Conservation (phyloP, 1,284 basidiomycete genomes). For the Gomphus bonarii region DNA sequence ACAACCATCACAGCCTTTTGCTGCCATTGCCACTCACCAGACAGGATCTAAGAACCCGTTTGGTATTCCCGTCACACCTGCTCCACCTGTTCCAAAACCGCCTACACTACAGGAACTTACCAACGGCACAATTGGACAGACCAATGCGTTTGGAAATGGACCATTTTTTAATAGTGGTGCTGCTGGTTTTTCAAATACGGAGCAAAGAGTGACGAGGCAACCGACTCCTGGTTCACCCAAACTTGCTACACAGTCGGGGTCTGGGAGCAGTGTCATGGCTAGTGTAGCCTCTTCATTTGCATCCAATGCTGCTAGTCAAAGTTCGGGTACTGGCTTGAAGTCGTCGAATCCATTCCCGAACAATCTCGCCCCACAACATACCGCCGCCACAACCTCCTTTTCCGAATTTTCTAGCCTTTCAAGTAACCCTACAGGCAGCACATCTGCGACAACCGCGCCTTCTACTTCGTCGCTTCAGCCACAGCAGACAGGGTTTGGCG, state of each 20-base stretch:
- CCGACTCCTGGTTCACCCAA: not conserved
- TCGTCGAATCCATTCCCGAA: constrained; percentile 17
- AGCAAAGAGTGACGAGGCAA: not conserved
- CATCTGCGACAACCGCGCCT: constrained; percentile 22
- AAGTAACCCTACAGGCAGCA: constrained; percentile 39
- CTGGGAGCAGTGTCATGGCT: constrained; percentile 40
- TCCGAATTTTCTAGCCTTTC: constrained; percentile 22
- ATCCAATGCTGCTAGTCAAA: constrained; percentile 19
- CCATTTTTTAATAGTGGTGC: not conserved
- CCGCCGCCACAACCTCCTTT: constrained; percentile 14
- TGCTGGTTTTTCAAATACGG: not conserved
- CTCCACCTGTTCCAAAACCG: constrained; percentile 61
- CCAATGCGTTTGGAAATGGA: constrained; percentile 4
- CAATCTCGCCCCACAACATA: constrained; percentile 25
- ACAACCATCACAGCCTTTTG: constrained; percentile 29
- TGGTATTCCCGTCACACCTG: constrained; percentile 60
- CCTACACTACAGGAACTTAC: constrained; percentile 79
- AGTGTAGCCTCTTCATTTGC: constrained; percentile 63
- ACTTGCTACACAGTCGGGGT: constrained; percentile 5
- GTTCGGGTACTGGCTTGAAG: not conserved
- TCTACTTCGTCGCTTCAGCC: constrained; percentile 41
- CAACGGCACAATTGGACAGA: constrained; percentile 30
- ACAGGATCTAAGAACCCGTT: constrained; percentile 96
- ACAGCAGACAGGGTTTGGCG: constrained; percentile 75
- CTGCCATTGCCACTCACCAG: constrained; percentile 71